Conservation (phyloP, 1,284 basidiomycete species). For the Moesziomyces antarcticus region DNA sequence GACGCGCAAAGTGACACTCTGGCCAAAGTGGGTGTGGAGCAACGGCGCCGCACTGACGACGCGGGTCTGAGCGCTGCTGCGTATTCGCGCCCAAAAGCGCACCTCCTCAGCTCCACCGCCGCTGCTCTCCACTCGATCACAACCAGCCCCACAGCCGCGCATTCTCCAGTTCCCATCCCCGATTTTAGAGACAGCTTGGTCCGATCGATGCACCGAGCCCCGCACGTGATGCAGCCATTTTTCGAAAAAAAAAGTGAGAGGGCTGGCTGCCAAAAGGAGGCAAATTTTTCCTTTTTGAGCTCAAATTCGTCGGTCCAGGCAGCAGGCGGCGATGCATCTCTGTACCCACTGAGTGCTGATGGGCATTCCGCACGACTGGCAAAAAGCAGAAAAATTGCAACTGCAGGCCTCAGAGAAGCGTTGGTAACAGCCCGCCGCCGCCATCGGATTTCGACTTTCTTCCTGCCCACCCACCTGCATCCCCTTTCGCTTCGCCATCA, state of each 20-base stretch:
- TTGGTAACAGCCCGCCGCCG: no score
- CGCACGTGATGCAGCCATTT: neutral
- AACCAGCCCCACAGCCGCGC: no score
- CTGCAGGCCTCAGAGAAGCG: no score
- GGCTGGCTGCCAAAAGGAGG: neutral
- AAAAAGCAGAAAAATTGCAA: no score
- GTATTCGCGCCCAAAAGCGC: neutral
- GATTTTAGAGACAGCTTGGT: no score
- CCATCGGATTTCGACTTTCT: neutral
- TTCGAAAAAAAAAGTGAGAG: neutral
- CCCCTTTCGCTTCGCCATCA: neutral
- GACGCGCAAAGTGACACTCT: conserved; percentile 28
- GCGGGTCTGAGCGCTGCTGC: conserved; percentile 35
- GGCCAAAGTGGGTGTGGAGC: conserved; percentile 14
- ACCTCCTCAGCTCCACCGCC: neutral
- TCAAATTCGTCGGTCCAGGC: conserved; percentile 3
- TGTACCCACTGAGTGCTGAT: no score
- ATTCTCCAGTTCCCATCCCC: no score
- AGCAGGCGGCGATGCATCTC: neutral
- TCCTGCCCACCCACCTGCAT: conserved; percentile 4
- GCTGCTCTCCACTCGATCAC: neutral
- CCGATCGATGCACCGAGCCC: no score
- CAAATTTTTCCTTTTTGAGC: conserved; percentile 29
- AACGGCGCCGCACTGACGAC: conserved; percentile 32
- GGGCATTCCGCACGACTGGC: no score